phyloP scores from a whole-genome alignment of 169 alveolate species.

The Plasmodium falciparum region DNA sequence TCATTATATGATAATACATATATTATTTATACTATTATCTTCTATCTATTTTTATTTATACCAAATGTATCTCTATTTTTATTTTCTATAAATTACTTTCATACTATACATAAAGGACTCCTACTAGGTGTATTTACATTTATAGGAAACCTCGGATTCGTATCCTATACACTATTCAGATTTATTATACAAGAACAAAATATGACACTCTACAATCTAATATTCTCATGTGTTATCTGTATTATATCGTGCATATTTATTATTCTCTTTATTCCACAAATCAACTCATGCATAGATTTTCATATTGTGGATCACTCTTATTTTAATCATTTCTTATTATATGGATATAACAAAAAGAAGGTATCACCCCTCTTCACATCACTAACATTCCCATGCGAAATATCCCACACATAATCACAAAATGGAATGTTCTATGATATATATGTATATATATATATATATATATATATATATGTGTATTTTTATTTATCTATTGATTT shows the following conservation, averaged over 20 bases:
- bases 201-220: conserved; percentile 4
- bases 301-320: conserved; percentile 1
- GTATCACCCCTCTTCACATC: conserved; percentile 8
- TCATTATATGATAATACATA: conserved; percentile 5
- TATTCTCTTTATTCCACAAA: conserved; percentile 33
- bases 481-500: too few species aligned
- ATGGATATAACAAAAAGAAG: background rate
- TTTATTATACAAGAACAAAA: background rate
- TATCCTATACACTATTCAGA: conserved; percentile 3
- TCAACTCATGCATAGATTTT: conserved; percentile 11
- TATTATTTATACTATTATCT: conserved; percentile 6
- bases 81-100: conserved; percentile 14
- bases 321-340: conserved; percentile 18
- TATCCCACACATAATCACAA: background rate
- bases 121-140: conserved; percentile 19
- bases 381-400: background rate
- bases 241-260: conserved; percentile 23
- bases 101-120: conserved; percentile 24
- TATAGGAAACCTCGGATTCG: conserved; percentile 26
- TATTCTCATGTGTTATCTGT: conserved; percentile 37
- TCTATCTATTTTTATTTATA: conserved; percentile 20
- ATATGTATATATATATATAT: background rate
- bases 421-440: too few species aligned
- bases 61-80: conserved; percentile 22
- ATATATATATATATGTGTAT: background rate